Conservation (phyloP, 345 rosid genomes). For the Salix exigua region DNA sequence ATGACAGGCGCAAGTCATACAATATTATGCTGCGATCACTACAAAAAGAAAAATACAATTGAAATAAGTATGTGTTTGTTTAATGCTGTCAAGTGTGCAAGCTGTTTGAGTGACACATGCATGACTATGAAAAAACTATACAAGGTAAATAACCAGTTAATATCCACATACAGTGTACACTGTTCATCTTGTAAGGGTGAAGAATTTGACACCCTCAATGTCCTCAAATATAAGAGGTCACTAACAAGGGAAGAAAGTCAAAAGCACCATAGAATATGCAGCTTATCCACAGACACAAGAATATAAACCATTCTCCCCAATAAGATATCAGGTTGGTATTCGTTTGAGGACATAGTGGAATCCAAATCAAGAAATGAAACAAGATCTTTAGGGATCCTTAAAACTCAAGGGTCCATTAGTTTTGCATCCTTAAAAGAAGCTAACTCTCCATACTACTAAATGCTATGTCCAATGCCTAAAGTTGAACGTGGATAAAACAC, state of each 20-base stretch:
- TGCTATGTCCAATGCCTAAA: no score
- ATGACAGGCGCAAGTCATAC: slow-evolving; percentile 79
- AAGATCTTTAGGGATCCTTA: no score
- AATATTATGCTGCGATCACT: slow-evolving; percentile 76
- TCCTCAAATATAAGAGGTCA: not conserved
- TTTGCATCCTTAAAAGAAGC: no score
- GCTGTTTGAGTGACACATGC: not conserved
- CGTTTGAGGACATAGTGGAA: no score
- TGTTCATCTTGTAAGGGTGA: not conserved
- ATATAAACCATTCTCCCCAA: not conserved
- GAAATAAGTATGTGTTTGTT: not conserved
- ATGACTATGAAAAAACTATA: not conserved
- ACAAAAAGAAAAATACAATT: slow-evolving; percentile 19
- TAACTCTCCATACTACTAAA: no score
- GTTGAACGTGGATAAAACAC: no score
- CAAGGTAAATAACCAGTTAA: not conserved
- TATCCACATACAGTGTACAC: not conserved
- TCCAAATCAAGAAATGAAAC: no score
- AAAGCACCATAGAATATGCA: not conserved
- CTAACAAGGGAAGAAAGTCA: not conserved
- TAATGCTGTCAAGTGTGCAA: not conserved
- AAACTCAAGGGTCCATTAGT: no score
- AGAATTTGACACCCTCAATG: not conserved
- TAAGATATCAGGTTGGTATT: no score
- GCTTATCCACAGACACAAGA: not conserved